Conservation (phyloP, 2,329 filamentous ascomycete genomes). For the Nemania sp. region DNA sequence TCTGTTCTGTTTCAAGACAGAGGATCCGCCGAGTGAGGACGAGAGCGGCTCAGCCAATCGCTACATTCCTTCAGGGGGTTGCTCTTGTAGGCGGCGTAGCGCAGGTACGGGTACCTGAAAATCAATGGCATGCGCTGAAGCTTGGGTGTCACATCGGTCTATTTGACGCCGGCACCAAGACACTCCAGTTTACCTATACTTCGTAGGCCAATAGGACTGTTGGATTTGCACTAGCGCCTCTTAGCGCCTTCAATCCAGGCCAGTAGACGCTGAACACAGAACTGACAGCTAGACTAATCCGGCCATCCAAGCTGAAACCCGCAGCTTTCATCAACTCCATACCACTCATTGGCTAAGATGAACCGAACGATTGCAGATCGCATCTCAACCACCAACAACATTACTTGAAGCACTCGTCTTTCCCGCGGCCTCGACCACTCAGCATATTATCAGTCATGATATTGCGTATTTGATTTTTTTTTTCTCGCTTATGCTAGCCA, state of each 20-base stretch:
- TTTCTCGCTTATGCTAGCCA: background rate
- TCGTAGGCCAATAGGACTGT: background rate
- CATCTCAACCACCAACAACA: constrained; percentile 14
- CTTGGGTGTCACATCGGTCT: background rate
- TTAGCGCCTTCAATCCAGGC: constrained; percentile 5
- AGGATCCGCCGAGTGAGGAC: background rate
- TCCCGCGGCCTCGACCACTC: constrained; percentile 1
- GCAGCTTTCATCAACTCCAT: constrained; percentile 28
- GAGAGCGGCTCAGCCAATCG: constrained; percentile 15
- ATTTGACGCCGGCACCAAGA: constrained; percentile 9
- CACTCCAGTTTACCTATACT: constrained; percentile 1
- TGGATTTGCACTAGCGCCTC: background rate
- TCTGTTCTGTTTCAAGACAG: constrained; percentile 29
- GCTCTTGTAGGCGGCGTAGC: background rate
- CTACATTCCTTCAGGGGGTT: constrained; percentile 15
- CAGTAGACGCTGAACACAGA: background rate
- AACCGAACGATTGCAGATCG: constrained; percentile 21
- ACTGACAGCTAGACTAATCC: constrained; percentile 5
- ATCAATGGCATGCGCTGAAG: too few relatives aligned
- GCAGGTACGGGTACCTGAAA: background rate
- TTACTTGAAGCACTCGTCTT: constrained; percentile 9
- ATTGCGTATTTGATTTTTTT: background rate
- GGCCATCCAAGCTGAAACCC: constrained; percentile 33
- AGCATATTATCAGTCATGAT: too few relatives aligned
- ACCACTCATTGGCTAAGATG: constrained; percentile 34